These are phyloP conservation scores for Mycena albidolilacea DNA, from an alignment of 768 basidiomycete species.

Conservation along the genomic window DNA sequence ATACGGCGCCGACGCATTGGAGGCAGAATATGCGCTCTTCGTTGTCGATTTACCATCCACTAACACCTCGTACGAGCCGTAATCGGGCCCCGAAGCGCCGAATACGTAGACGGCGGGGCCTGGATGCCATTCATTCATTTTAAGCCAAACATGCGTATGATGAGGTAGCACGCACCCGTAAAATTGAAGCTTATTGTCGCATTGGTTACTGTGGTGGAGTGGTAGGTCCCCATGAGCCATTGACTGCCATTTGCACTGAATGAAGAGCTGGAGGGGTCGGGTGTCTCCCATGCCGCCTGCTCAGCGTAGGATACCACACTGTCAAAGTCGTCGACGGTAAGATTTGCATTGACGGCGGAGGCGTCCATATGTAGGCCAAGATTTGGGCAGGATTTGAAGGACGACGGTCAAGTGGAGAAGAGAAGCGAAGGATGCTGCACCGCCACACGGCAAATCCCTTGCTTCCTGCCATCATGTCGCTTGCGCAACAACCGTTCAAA, in stretches of 20 bases:
- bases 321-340: slow-evolving; percentile 66
- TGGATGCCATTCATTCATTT: slow-evolving; percentile 26
- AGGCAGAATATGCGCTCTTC: slow-evolving; percentile 51
- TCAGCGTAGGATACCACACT: slow-evolving; percentile 57
- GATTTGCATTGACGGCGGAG: slow-evolving; percentile 58
- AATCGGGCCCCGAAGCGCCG: slow-evolving; percentile 58
- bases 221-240: slow-evolving; percentile 62
- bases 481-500: slow-evolving; percentile 43
- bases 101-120: slow-evolving; percentile 62
- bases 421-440: neutral
- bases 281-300: slow-evolving; percentile 59
- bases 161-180: slow-evolving; percentile 50
- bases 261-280: slow-evolving; percentile 59
- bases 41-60: slow-evolving; percentile 51
- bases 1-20: slow-evolving; percentile 49
- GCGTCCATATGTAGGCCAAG: slow-evolving; percentile 51
- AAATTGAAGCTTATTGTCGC: slow-evolving; percentile 60
- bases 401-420: neutral
- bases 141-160: too few relatives aligned
- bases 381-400: neutral
- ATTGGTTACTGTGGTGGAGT: slow-evolving; percentile 54
- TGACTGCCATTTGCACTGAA: slow-evolving; percentile 53
- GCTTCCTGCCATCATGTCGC: slow-evolving; percentile 16
- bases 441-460: neutral
- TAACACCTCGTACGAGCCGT: slow-evolving; percentile 59